Evolutionary conservation across 257 asterid species (phyloP).

Genomic region (Linaria vulgaris): DNA sequence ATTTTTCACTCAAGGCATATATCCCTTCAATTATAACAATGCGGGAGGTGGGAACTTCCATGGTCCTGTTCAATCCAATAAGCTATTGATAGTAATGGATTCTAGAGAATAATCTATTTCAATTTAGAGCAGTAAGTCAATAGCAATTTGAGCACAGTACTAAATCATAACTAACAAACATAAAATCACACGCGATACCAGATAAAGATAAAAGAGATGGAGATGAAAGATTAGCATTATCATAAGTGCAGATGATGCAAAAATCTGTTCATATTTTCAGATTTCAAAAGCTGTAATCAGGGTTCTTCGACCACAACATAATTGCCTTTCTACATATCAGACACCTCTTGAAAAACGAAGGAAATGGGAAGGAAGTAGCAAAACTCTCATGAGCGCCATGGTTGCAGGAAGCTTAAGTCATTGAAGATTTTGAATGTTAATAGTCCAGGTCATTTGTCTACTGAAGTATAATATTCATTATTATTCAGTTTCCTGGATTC

Average conservation of each 20-base stretch:
- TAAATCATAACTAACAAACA: slow-evolving; percentile 1
- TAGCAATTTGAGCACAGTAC: not conserved
- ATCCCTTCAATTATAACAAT: slow-evolving; percentile 92
- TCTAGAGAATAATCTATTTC: slow-evolving; percentile 17
- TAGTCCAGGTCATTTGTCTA: too few species aligned
- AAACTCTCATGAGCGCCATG: too few species aligned
- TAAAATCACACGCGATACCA: not conserved
- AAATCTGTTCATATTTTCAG: not conserved
- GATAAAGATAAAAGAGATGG: slow-evolving; percentile 13
- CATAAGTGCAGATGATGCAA: slow-evolving; percentile 10
- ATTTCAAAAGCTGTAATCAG: too few species aligned
- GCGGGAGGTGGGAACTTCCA: slow-evolving; percentile 91
- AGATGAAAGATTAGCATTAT: slow-evolving; percentile 6
- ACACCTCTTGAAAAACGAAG: too few species aligned
- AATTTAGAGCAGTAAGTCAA: slow-evolving; percentile 18
- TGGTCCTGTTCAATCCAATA: slow-evolving; percentile 53
- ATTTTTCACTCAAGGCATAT: slow-evolving; percentile 88
- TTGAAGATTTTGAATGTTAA: too few species aligned
- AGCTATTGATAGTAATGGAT: slow-evolving; percentile 9
- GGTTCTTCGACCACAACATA: too few species aligned
- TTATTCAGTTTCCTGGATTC: too few species aligned
- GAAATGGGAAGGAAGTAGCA: too few species aligned
- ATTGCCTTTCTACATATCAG: too few species aligned
- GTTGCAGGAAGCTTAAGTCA: too few species aligned
- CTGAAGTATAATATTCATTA: too few species aligned